Evolutionary conservation across 805 yeast genomes (phyloP).

Genomic region (Hanseniaspora mollemarum): DNA sequence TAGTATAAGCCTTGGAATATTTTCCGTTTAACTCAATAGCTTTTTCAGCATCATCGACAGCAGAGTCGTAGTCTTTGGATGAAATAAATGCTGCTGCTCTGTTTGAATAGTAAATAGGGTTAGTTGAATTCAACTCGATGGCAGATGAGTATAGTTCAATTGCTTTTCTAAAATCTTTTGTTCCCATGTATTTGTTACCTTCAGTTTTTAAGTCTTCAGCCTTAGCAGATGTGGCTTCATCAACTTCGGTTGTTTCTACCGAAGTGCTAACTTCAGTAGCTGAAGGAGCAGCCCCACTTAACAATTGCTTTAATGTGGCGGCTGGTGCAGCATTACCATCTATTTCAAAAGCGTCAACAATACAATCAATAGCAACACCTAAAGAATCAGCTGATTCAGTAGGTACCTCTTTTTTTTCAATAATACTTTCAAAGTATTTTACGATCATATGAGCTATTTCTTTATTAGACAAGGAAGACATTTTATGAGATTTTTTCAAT

Average conservation of each 20-base stretch:
- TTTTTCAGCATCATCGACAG: slow-evolving; percentile 69
- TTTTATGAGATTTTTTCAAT: slow-evolving; percentile 28
- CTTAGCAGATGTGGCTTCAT: slow-evolving; percentile 45
- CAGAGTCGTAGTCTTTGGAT: slow-evolving; percentile 56
- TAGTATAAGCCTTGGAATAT: slow-evolving; percentile 86
- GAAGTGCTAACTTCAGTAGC: slow-evolving; percentile 30
- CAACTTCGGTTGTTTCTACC: slow-evolving; percentile 34
- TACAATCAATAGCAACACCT: slow-evolving; percentile 88
- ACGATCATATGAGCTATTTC: slow-evolving; percentile 65
- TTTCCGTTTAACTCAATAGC: slow-evolving; percentile 69
- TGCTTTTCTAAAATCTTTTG: slow-evolving; percentile 58
- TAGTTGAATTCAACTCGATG: slow-evolving; percentile 51
- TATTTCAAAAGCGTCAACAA: slow-evolving; percentile 73
- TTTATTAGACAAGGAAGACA: slow-evolving; percentile 33
- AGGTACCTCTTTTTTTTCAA: slow-evolving; percentile 50
- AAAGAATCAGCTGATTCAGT: slow-evolving; percentile 79
- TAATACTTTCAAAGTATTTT: slow-evolving; percentile 51
- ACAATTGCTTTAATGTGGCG: slow-evolving; percentile 33
- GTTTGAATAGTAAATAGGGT: slow-evolving; percentile 80
- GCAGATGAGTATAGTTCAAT: slow-evolving; percentile 72
- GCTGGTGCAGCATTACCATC: slow-evolving; percentile 38
- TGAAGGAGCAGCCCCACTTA: slow-evolving; percentile 27
- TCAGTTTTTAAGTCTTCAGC: slow-evolving; percentile 80
- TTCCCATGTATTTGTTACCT: slow-evolving; percentile 85
- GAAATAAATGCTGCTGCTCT: slow-evolving; percentile 96